Percentiles rank a stretch among this genome's conserved stretches.
phyloP scores from a whole-genome alignment of 495 filamentous ascomycete genomes.

The Friedmanniomyces endolithicus region DNA sequence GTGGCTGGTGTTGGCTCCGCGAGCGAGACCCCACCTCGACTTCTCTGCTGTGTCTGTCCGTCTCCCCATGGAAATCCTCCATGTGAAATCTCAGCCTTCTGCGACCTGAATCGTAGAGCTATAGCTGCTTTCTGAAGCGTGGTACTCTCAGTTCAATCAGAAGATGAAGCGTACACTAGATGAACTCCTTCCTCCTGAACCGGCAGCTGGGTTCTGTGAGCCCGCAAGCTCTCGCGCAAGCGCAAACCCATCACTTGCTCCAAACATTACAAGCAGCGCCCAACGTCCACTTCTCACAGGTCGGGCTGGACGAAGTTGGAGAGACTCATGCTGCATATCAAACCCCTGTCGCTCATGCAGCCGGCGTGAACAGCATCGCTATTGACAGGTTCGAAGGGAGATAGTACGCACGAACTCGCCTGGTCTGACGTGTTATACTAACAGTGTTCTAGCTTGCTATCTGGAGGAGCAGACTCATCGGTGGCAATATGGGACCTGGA shows the following conservation, averaged over 20 bases:
- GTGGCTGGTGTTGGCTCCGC: not conserved
- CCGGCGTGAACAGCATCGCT: conserved; percentile 62
- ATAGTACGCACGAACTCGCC: conserved; percentile 41
- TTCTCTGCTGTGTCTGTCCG: not conserved
- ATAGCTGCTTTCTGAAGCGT: too few species aligned
- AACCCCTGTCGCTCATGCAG: conserved; percentile 46
- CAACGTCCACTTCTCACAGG: conserved; percentile 52
- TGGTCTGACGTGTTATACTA: not conserved
- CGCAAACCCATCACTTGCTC: conserved; percentile 49
- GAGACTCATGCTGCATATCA: not conserved
- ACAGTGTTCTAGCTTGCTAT: conserved; percentile 48
- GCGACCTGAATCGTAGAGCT: not conserved
- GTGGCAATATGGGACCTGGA: conserved; percentile 80
- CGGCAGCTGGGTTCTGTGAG: conserved; percentile 53
- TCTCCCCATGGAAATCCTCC: not conserved
- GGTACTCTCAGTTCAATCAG: too few species aligned
- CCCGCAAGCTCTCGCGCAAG: conserved; percentile 48
- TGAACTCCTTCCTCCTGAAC: conserved; percentile 69
- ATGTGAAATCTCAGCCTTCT: not conserved
- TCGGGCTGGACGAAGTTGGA: conserved; percentile 21
- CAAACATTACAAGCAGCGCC: conserved; percentile 49
- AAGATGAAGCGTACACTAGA: conserved; percentile 34
- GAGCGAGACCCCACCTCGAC: not conserved
- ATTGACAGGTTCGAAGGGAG: conserved; percentile 67
- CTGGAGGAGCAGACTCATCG: conserved; percentile 67